Conservation (phyloP, 345 rosid genomes). For the Ailanthus altissimus region DNA sequence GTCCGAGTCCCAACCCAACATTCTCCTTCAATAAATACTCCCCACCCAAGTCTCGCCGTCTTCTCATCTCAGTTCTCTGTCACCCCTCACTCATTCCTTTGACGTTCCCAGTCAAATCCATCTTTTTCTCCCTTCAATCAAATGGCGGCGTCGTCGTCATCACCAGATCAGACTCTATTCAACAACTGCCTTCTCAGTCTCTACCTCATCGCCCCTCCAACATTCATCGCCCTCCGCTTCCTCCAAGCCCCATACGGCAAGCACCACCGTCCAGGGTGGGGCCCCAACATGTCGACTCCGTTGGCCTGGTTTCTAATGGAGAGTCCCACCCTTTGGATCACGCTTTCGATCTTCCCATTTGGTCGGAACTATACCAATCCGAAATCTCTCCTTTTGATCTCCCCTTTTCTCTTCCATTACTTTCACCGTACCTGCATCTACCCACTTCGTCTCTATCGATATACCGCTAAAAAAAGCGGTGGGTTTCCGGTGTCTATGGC, state of each 20-base stretch:
- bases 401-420: conserved; percentile 80
- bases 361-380: conserved; percentile 62
- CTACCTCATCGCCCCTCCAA: conserved; percentile 65
- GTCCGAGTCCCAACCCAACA: too few relatives aligned
- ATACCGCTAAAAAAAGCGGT: background rate
- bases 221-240: conserved; percentile 62
- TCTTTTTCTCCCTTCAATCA: background rate
- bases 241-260: conserved; percentile 93
- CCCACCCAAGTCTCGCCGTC: too few relatives aligned
- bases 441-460: conserved; percentile 63
- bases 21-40: too few relatives aligned
- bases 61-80: too few relatives aligned
- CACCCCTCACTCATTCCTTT: background rate
- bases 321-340: conserved; percentile 77
- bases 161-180: conserved; percentile 54
- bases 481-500: conserved; percentile 63
- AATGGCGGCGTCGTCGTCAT: background rate
- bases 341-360: conserved; percentile 65
- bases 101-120: background rate
- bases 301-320: conserved; percentile 97
- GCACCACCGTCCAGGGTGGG: conserved; percentile 92
- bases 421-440: conserved; percentile 73
- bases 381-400: conserved; percentile 55
- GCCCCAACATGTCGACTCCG: conserved; percentile 70
- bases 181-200: conserved; percentile 48